phyloP scores from a whole-genome alignment of 257 asterid genomes.

The Solanum pinnatisectum region DNA sequence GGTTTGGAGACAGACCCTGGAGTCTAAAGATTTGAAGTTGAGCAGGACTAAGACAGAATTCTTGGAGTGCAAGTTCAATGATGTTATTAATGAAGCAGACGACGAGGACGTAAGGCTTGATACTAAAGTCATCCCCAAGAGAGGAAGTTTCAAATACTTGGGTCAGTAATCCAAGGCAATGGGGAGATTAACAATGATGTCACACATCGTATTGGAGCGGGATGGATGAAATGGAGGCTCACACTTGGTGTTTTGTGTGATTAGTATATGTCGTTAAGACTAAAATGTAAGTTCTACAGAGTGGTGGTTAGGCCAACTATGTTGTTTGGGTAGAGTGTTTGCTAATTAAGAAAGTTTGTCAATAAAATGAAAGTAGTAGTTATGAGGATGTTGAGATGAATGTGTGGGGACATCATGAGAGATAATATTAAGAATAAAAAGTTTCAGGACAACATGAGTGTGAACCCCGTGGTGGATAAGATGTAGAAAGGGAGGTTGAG shows the following conservation, averaged over 20 bases:
- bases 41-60: background rate
- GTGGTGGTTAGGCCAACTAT: background rate
- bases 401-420: background rate
- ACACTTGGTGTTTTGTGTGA: background rate
- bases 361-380: background rate
- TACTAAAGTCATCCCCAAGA: background rate
- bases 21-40: background rate
- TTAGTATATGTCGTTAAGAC: background rate
- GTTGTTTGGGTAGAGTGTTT: background rate
- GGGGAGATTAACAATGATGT: background rate
- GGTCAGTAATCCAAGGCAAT: background rate
- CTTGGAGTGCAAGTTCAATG: background rate
- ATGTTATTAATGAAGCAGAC: background rate
- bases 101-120: background rate
- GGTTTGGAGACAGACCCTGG: background rate
- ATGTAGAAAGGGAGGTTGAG: background rate
- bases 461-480: background rate
- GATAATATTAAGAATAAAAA: background rate
- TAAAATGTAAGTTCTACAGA: background rate
- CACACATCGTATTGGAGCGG: background rate
- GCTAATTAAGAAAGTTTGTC: background rate
- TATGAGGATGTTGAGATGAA: background rate
- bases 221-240: background rate
- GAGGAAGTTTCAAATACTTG: background rate
- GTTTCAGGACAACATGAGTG: background rate